These are phyloP conservation scores for Eucalyptus brandiana DNA, from an alignment of 345 rosid genomes.

Conservation along the genomic window DNA sequence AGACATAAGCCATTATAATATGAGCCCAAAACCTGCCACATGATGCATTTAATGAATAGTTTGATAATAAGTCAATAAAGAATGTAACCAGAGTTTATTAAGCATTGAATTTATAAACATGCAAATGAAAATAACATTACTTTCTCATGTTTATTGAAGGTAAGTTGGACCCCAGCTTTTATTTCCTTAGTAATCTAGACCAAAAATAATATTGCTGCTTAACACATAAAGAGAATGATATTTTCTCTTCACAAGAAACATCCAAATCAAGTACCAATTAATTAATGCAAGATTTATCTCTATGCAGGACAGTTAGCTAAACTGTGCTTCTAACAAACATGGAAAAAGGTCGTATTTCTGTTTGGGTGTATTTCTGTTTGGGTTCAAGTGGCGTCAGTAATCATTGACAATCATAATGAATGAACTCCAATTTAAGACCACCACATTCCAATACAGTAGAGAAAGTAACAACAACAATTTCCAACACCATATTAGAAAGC, in stretches of 20 bases:
- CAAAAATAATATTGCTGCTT: background rate
- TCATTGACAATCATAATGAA: background rate
- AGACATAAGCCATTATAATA: conserved; percentile 69
- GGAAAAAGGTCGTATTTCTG: background rate
- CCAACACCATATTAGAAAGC: background rate
- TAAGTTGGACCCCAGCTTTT: background rate
- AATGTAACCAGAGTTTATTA: background rate
- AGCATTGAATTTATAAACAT: background rate
- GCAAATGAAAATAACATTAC: background rate
- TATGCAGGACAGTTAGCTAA: background rate
- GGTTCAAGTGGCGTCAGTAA: background rate
- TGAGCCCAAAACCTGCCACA: conserved; percentile 72
- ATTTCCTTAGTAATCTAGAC: background rate
- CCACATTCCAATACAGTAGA: background rate
- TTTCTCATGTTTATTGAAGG: background rate
- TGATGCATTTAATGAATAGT: background rate
- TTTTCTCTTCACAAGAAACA: background rate
- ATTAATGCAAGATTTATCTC: background rate
- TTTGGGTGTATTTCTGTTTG: background rate
- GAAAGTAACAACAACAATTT: background rate
- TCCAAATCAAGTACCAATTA: background rate
- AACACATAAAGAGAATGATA: background rate
- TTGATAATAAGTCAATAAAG: background rate
- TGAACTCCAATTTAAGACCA: background rate
- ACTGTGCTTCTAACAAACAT: background rate